Percentiles rank a stretch among this genome's conserved stretches.
phyloP scores from a whole-genome alignment of 1,284 basidiomycete species.

The Malassezia dermatis region DNA sequence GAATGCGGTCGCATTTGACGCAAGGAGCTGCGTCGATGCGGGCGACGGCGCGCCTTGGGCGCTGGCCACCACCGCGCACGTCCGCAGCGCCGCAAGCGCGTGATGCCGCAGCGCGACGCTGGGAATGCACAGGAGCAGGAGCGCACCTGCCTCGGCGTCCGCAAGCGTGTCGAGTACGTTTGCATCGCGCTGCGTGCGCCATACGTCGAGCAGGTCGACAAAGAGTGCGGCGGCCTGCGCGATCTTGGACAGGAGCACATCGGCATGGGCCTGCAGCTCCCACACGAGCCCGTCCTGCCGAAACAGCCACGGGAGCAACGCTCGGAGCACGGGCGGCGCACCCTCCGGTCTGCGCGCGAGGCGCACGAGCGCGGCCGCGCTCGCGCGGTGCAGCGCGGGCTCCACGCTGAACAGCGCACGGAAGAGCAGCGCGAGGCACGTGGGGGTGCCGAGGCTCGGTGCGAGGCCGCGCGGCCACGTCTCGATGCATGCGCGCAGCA shows the following conservation, averaged over 20 bases:
- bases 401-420: constrained; percentile 75
- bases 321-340: constrained; percentile 55
- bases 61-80: neutral
- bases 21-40: neutral
- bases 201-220: constrained; percentile 63
- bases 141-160: constrained; percentile 60
- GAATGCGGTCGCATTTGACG: neutral
- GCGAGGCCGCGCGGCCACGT: constrained; percentile 70
- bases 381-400: constrained; percentile 57
- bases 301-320: constrained; percentile 68
- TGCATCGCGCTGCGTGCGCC: constrained; percentile 52
- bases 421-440: constrained; percentile 68
- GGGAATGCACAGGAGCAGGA: constrained; percentile 65
- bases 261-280: constrained; percentile 58
- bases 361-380: constrained; percentile 61
- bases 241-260: constrained; percentile 58
- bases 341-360: constrained; percentile 58
- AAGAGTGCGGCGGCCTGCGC: constrained; percentile 61
- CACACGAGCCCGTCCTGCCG: constrained; percentile 60
- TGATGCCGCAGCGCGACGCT: constrained; percentile 55
- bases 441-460: constrained; percentile 52
- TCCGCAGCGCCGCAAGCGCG: constrained; percentile 28
- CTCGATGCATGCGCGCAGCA: constrained; percentile 70
- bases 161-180: constrained; percentile 44
- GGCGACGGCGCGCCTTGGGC: neutral